Evolutionary conservation across 108 stramenopile species (phyloP), one percentile per base, ranked within the genome.

Genomic region (Skeletonema tropicum): DNA sequence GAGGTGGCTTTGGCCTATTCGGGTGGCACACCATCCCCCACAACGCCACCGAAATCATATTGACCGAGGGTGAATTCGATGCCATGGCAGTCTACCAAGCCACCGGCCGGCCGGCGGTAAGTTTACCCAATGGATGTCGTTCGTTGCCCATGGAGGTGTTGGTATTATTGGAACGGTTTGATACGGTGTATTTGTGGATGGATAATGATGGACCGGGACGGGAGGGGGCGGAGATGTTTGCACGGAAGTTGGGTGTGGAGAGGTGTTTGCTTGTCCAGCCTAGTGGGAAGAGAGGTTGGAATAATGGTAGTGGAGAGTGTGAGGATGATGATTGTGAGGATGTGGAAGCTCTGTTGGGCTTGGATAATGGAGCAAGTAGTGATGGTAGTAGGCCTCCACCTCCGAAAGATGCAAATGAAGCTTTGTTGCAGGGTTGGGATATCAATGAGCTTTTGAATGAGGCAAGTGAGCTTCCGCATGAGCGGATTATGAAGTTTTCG

Each of bases 331-430:
- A 60, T 39, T 39, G 10, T 9, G 57, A 31, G 1, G 78, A 77
- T 8, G 58, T 35, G 6, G 52, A 62, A 15, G 9, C 13, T 2
- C 0, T 17, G 19, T 36, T 25, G 33, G 33, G 33, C 7, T 35
- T 35, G 33, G 19, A 38, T 62, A 23, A 3, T 3, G 59, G 3
- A 14, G 61, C n/a, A 21, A 19, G 17, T 62, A 32, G 17, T 32
- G 32, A 32, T 35, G 7, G 3, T 8, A 35, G 39, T 14, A 58
- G 35, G 7, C 74, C 74, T 14, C 67, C 61, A 29, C 83, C 91
- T 7, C 92, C 93, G 45, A 99, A 99, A 85, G 99, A 99, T 85
- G 99, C 99, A 52, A 99, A 99, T 73, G 99, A 99, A 52, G 97
- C 97, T 0, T 84, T 99, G 30, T 71, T 89, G 55, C 73, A 57